Evolutionary conservation across 352 stramenopile genomes (phyloP), one percentile per base, ranked within the genome.

Genomic region (Phytophthora sansomeana): DNA sequence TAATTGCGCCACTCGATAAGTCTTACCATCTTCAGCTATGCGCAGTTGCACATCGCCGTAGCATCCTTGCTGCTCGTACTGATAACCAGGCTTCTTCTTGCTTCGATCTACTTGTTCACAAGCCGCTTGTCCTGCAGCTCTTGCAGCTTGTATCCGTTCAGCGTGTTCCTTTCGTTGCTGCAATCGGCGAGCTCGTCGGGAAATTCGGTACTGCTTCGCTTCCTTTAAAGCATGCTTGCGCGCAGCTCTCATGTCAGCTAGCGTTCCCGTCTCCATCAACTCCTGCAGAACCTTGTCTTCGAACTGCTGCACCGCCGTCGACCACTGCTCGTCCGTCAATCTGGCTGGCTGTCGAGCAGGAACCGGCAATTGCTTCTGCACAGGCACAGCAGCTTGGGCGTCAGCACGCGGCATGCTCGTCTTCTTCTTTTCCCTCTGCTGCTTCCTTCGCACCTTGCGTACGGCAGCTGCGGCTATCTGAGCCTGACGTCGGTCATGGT

Each of bases 41-140:
- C 4, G 0, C 2, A 65, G 14, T 16, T 66, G 29, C 3, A 66
- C 21, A n/a, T 66, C 48, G 1, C 48, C 39, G 30, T 66, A 66
- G 11, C 13, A 6, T 0, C 47, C 35, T 9, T 29, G 17, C n/a
- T 32, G 8, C 11, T 46, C 38, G 38, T 65, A 65, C 5, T 54
- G 11, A 10, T 62, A 62, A 14, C n/a, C n/a, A n/a, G n/a, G n/a
- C n/a, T 50, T n/a, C 1, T 21, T 1, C 24, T 30, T 30, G n/a
- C n/a, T n/a, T n/a, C n/a, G n/a, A n/a, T n/a, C n/a, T n/a, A n/a
- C n/a, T n/a, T n/a, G n/a, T n/a, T n/a, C n/a, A n/a, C n/a, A n/a
- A n/a, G n/a, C n/a, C n/a, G n/a, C n/a, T n/a, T n/a, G n/a, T n/a
- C n/a, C n/a, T n/a, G n/a, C n/a, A n/a, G n/a, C n/a, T n/a, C n/a